phyloP scores from a whole-genome alignment of 2,329 filamentous ascomycete species.

The Botrytis paeoniae region DNA sequence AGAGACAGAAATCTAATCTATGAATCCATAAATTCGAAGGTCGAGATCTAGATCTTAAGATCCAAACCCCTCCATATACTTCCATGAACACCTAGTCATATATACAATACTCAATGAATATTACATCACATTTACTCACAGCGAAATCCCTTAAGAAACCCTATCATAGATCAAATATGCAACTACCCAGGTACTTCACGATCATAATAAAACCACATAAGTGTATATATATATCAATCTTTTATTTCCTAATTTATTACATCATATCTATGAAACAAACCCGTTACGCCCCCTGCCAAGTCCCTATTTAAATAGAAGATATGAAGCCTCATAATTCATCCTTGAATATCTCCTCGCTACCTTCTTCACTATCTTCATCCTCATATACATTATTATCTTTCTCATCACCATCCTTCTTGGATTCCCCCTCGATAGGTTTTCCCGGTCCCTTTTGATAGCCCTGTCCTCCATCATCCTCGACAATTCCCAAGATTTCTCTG shows the following conservation, averaged over 20 bases:
- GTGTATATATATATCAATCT: neutral
- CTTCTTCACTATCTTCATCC: conserved; percentile 42
- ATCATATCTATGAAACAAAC: neutral
- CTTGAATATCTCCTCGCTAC: conserved; percentile 52
- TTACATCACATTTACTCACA: too few species aligned
- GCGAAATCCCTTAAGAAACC: too few species aligned
- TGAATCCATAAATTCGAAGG: too few species aligned
- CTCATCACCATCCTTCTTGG: neutral
- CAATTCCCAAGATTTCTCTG: conserved; percentile 66
- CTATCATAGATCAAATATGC: too few species aligned
- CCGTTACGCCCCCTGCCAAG: neutral
- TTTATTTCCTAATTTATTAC: neutral
- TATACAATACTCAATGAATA: too few species aligned
- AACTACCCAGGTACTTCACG: neutral
- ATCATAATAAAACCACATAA: neutral
- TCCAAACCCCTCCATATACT: too few species aligned
- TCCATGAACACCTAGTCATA: too few species aligned
- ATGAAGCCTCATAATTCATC: conserved; percentile 46
- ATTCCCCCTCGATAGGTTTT: conserved; percentile 32
- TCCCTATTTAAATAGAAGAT: neutral
- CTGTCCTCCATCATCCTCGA: conserved; percentile 57
- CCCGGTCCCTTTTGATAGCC: conserved; percentile 42
- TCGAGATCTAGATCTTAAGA: too few species aligned
- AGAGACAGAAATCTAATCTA: too few species aligned
- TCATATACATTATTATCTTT: conserved; percentile 31